Base-by-base conservation (phyloP, 495 filamentous ascomycete species). In the Darksidea phi region DNA sequence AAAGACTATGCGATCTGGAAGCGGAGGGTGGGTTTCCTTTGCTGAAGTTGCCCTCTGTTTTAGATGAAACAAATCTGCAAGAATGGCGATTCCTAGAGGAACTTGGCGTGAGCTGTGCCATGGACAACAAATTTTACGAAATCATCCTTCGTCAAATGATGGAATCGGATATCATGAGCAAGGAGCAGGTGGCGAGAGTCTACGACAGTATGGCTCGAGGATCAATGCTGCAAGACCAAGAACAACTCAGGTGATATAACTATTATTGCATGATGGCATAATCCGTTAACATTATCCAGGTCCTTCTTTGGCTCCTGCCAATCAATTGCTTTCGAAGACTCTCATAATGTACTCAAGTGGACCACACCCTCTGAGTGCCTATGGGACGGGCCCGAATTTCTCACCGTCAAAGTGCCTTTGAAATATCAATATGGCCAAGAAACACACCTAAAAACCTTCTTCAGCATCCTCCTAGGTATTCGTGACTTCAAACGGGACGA, bases 51-150 rank as follows among this genome's bases (percentile, higher is more conserved):
- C 54, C 54, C 23, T 23, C 15, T 11, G 21, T 26, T 34, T n/a
- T 46, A 1, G 28, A 57, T 20, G 54, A 47, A 6, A 11, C 4
- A 1, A 26, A 2, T 11, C n/a, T 4, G 5, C 11, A 24, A 23
- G 6, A 57, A 18, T 57, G 54, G 54, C 37, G 23, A 3, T 57
- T 57, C 21, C 42, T 57, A 18, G 38, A 57, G 21, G 41, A 57
- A 13, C 20, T 57, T 8, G 38, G 42, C 25, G 54, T 47, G 2
- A 1, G 42, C 37, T 32, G 2, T 2, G 47, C 8, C 26, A 38
- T 26, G 20, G 54, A 47, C 21, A 11, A 46, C 13, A n/a, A 34
- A 8, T 48, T 57, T 24, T 57, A 57, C 54, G 21, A 43, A 8
- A 8, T 25, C 10, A 20, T 37, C 41, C 51, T 54, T 21, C 4